These are phyloP conservation scores for Aotearoamyces nothofagi DNA, from an alignment of 2,329 filamentous ascomycete species.

Conservation along the genomic window DNA sequence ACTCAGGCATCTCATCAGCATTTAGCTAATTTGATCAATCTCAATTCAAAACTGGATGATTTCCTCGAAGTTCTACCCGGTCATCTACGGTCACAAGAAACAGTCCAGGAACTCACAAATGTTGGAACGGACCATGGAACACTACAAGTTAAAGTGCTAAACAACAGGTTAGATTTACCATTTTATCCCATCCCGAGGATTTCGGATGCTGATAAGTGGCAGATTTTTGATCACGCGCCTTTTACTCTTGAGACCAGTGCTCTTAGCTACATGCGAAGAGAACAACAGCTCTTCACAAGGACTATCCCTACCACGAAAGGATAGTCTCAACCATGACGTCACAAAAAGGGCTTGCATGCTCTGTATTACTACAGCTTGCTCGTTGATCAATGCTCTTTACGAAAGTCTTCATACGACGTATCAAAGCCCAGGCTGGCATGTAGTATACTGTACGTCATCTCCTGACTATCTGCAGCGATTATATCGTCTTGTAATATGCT, in stretches of 20 bases:
- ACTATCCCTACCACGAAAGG: background rate
- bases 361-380: conserved; percentile 8
- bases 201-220: background rate
- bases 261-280: conserved; percentile 2
- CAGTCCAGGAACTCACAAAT: background rate
- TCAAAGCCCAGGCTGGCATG: conserved; percentile 9
- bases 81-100: conserved; percentile 4
- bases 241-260: background rate
- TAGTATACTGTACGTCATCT: conserved; percentile 8
- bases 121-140: background rate
- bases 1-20: background rate
- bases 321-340: conserved; percentile 1
- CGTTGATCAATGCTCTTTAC: conserved; percentile 5
- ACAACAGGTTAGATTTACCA: conserved; percentile 6
- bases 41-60: conserved; percentile 8
- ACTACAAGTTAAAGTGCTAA: conserved; percentile 7
- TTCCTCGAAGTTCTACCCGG: conserved; percentile 5
- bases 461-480: background rate
- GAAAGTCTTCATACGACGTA: conserved; percentile 4
- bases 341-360: conserved; percentile 4
- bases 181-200: background rate
- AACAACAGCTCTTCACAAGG: background rate
- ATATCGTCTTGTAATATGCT: background rate
- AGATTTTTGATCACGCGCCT: background rate
- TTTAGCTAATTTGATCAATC: conserved; percentile 5